These are phyloP conservation scores for Lyophyllum semitale DNA, from an alignment of 768 basidiomycete species.

Conservation along the genomic window DNA sequence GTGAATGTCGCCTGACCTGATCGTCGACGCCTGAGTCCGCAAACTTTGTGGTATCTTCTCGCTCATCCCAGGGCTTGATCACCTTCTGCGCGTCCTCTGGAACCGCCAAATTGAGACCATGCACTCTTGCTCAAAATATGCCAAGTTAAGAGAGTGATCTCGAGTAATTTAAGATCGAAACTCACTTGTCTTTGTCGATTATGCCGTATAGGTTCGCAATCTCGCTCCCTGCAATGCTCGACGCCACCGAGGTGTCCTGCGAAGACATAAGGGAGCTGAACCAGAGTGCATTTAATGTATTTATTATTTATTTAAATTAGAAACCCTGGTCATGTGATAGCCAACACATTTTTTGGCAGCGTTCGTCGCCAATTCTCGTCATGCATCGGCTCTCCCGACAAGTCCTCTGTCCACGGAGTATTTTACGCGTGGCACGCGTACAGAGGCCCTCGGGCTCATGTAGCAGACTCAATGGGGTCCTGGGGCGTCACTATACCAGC, in stretches of 20 bases:
- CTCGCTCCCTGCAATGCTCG: conserved; percentile 48
- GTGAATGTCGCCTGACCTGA: conserved; percentile 51
- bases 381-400: conserved; percentile 25
- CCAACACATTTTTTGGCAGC: conserved; percentile 9
- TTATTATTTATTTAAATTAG: background rate
- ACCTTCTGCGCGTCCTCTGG: conserved; percentile 77
- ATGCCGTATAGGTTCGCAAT: conserved; percentile 56
- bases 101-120: conserved; percentile 79
- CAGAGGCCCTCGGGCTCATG: conserved; percentile 11
- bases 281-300: background rate
- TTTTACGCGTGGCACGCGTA: conserved; percentile 31
- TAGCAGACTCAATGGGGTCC: background rate
- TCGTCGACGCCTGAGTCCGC: conserved; percentile 85
- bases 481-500: conserved; percentile 16
- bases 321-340: conserved; percentile 13
- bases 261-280: conserved; percentile 10
- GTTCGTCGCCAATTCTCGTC: conserved; percentile 4
- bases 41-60: conserved; percentile 65
- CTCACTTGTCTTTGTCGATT: conserved; percentile 72
- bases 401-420: conserved; percentile 13
- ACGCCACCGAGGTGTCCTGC: conserved; percentile 37
- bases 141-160: conserved; percentile 22
- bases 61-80: conserved; percentile 81
- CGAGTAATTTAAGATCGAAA: conserved; percentile 7
- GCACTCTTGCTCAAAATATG: conserved; percentile 53